Conservation (phyloP, 2,329 filamentous ascomycete genomes). For the Bipolaris oryzae region DNA sequence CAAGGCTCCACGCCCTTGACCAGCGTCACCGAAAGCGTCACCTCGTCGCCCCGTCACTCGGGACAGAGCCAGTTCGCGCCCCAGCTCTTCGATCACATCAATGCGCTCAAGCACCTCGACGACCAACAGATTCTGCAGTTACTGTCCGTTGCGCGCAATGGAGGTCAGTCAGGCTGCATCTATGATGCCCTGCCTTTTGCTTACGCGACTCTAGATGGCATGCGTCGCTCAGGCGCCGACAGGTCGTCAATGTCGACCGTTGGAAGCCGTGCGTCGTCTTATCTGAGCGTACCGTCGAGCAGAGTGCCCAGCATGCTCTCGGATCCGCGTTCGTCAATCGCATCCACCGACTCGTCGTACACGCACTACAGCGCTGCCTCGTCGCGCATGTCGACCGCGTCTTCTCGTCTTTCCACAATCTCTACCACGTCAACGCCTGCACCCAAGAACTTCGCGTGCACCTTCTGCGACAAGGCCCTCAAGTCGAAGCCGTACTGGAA, state of each 20-base stretch:
- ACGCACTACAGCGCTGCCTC: conserved; percentile 48
- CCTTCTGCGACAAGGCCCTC: conserved; percentile 66
- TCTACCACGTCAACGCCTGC: conserved; percentile 41
- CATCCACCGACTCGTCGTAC: conserved; percentile 47
- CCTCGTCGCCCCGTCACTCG: conserved; percentile 45
- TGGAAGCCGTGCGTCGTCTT: conserved; percentile 46
- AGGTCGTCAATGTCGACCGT: conserved; percentile 47
- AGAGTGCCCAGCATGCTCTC: conserved; percentile 47
- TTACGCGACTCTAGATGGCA: conserved; percentile 41
- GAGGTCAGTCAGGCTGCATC: conserved; percentile 37
- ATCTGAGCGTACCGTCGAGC: conserved; percentile 47
- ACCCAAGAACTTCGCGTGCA: conserved; percentile 52
- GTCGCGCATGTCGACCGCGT: conserved; percentile 46
- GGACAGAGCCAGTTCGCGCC: conserved; percentile 42
- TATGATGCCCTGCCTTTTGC: conserved; percentile 20
- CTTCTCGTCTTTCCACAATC: conserved; percentile 46
- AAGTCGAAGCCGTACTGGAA: conserved; percentile 74
- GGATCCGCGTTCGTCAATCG: conserved; percentile 46
- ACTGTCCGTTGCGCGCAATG: conserved; percentile 47
- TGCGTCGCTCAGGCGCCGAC: conserved; percentile 42
- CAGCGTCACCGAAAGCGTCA: conserved; percentile 46
- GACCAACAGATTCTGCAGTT: conserved; percentile 48
- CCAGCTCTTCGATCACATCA: conserved; percentile 49
- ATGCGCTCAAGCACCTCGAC: conserved; percentile 49
- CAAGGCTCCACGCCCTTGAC: conserved; percentile 46